Conservation (phyloP, 2,329 filamentous ascomycete species). For the Herpomyces periplanetae region DNA sequence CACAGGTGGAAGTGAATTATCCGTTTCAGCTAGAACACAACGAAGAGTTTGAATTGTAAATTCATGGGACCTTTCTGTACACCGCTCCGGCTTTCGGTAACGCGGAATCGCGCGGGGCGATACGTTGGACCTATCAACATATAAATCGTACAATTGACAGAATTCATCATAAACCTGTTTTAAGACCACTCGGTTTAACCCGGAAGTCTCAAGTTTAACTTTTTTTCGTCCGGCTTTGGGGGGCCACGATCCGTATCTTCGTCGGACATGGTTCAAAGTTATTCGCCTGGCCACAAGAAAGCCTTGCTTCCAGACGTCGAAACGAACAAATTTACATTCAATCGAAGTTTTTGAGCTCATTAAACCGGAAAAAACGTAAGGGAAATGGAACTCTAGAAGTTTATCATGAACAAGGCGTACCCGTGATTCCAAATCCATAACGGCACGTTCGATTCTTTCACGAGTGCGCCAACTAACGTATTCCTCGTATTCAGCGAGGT, state of each 20-base stretch:
- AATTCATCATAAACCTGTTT: constrained; percentile 52
- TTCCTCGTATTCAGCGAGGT: constrained; percentile 9
- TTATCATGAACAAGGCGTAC: constrained; percentile 26
- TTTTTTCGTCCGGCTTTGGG: constrained; percentile 72
- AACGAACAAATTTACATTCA: constrained; percentile 38
- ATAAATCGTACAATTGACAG: constrained; percentile 45
- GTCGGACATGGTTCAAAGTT: constrained; percentile 25
- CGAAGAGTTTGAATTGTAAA: constrained; percentile 39
- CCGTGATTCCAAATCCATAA: constrained; percentile 34
- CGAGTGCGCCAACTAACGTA: constrained; percentile 28
- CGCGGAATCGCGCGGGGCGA: constrained; percentile 29
- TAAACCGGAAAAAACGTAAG: constrained; percentile 49
- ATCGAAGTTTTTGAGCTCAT: constrained; percentile 40
- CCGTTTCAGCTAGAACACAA: constrained; percentile 47
- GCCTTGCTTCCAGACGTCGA: constrained; percentile 39
- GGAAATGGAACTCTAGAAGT: constrained; percentile 64
- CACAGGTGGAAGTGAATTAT: constrained; percentile 54
- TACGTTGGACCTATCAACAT: constrained; percentile 37
- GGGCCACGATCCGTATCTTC: constrained; percentile 35
- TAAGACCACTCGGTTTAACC: constrained; percentile 47
- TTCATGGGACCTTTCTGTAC: too few relatives aligned
- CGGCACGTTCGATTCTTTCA: constrained; percentile 40
- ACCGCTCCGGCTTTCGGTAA: constrained; percentile 19
- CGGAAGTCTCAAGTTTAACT: constrained; percentile 49
- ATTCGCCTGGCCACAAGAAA: constrained; percentile 38